Evolutionary conservation across 169 alveolate genomes (phyloP), one percentile per base, ranked within the genome.

Genomic region (Eimeria sp.): DNA sequence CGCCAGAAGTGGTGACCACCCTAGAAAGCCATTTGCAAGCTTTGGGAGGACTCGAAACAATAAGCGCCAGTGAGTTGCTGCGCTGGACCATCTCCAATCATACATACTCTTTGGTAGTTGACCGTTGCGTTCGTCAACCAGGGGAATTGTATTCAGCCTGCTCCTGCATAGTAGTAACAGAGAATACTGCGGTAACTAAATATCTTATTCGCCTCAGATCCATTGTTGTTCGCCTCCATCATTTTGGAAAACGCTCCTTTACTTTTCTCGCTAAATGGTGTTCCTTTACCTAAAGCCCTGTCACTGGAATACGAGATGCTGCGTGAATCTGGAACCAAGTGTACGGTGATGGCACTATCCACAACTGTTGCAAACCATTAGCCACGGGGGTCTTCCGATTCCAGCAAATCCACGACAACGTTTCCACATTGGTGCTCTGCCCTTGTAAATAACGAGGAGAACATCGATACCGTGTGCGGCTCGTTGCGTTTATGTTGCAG

Each of bases 161-260:
- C 7, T 51, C 54, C 47, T n/a, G 91, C 75, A 11, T 51, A 83
- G 91, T 30, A 14, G n/a, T 49, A 13, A 49, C 25, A 6, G 47
- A 80, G 1, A 80, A 9, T 5, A 34, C 20, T 30, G 0, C 20
- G 22, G 1, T 51, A 45, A 4, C 40, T 22, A 9, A 57, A 16
- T 83, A 10, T 57, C 72, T 63, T 16, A 10, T 40, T 34, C 65
- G 58, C 65, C 57, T 63, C 93, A 87, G 93, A 27, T 30, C 82
- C 78, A 61, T 65, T 63, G 65, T 34, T 87, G 51, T 58, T 63
- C 63, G 93, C 82, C 72, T 58, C 93, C 67, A 63, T 30, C 49
- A 82, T 51, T 22, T 11, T 87, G n/a, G 93, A 87, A 82, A 87
- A 87, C 63, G 93, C 93, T 11, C 82, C 93, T 10, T n/a, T 87